Percentiles rank a stretch among this genome's conserved stretches.
Conservation (phyloP, 257 asterid genomes). For the Henckelia pumila region DNA sequence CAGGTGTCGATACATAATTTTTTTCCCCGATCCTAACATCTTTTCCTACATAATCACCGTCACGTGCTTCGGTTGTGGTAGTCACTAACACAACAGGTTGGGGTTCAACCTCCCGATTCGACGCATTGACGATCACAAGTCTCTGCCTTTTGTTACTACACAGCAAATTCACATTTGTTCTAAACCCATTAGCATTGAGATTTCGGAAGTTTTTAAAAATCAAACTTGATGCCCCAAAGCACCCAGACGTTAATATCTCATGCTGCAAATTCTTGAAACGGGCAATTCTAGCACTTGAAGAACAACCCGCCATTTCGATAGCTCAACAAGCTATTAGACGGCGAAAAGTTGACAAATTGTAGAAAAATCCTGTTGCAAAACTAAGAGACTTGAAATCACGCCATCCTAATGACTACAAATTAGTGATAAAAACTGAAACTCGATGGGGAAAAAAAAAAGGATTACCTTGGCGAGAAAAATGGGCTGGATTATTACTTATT, state of each 20-base stretch:
- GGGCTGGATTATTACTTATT: not conserved
- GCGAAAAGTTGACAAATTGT: constrained; percentile 44
- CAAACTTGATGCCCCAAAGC: constrained; percentile 28
- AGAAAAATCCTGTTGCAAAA: constrained; percentile 16
- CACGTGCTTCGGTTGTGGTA: constrained; percentile 30
- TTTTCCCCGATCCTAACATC: constrained; percentile 31
- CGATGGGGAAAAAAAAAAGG: not conserved
- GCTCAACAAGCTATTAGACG: constrained; percentile 3
- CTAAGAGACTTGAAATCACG: not conserved
- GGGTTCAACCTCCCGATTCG: constrained; percentile 44
- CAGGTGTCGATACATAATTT: constrained; percentile 22
- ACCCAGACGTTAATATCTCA: constrained; percentile 32
- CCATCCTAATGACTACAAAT: not conserved
- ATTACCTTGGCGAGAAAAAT: not conserved
- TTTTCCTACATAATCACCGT: constrained; percentile 26
- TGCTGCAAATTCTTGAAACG: constrained; percentile 40
- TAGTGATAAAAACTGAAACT: not conserved
- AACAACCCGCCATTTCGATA: constrained; percentile 54
- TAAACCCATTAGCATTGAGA: constrained; percentile 23
- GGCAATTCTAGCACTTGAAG: constrained; percentile 43
- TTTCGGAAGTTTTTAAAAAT: constrained; percentile 24
- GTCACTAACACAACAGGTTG: constrained; percentile 32
- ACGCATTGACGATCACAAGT: constrained; percentile 41
- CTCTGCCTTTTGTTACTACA: constrained; percentile 28
- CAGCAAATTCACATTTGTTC: constrained; percentile 27